Base-by-base conservation (phyloP, 2,329 filamentous ascomycete species). In the Apiospora koreana region DNA sequence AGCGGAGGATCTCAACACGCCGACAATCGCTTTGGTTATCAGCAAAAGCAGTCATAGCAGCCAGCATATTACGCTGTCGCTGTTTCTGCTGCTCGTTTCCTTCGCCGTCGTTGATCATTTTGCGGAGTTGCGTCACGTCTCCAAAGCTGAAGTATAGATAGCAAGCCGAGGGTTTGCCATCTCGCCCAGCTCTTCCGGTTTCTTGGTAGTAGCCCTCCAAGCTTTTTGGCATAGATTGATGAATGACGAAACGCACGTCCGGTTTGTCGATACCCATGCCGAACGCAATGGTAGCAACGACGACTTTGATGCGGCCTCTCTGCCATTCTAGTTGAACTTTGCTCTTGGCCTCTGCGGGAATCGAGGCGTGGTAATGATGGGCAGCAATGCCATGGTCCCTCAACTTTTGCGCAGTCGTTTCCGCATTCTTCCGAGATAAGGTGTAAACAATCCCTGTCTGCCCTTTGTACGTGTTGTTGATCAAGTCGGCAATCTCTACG, bases 221-320 rank as follows among this genome's bases (percentile, higher is more conserved):
- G 76, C 94, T 98, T 81, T 99, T 98, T 1, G 96, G 96, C 7
- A 99, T 86, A 58, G 91, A 93, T 76, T 97, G 92, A 78, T 99
- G 97, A 50, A 99, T 94, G 43, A 99, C 96, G 79, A 97, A 99
- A 38, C 96, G 93, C 65, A 99, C 96, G 79, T 99, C 93, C 0
- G 95, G 89, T 80, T 99, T 99, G 84, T 99, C 96, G 74, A 99
- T 99, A n/a, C 96, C 96, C 96, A 99, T 99, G 8, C 96, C 96
- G 79, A 99, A 99, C 31, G 96, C 96, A 80, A 99, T 98, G 0
- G 96, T 99, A 25, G 96, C 97, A 67, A 99, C 96, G 58, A 99
- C 97, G 43, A 99, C 93, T 75, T 97, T 93, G 76, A 92, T 88
- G 68, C 85, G 83, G 7, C 94, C 94, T 58, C 83, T 84, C 80